phyloP scores from a whole-genome alignment of 441 rosid genomes.

The Erodium texanum region DNA sequence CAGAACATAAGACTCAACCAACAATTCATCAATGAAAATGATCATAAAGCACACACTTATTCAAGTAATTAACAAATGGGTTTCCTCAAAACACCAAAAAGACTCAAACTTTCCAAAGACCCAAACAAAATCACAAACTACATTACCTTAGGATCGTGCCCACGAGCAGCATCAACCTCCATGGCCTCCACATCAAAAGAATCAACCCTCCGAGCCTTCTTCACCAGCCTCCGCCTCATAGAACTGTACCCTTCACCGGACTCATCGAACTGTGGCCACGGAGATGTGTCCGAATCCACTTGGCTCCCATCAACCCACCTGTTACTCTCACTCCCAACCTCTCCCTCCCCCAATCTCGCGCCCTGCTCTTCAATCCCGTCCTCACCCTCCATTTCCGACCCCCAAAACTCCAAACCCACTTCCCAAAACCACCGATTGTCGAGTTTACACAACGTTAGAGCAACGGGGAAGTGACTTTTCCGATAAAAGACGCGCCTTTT shows the following conservation, averaged over 20 bases:
- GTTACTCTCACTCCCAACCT: constrained; percentile 41
- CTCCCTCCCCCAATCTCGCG: constrained; percentile 21
- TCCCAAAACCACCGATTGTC: background rate
- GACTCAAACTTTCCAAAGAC: background rate
- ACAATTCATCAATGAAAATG: background rate
- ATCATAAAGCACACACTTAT: background rate
- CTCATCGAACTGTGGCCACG: constrained; percentile 28
- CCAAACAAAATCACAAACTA: background rate
- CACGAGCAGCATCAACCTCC: constrained; percentile 64
- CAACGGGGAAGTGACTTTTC: background rate
- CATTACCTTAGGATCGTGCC: constrained; percentile 47
- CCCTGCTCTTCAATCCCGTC: constrained; percentile 63
- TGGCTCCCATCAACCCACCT: constrained; percentile 95
- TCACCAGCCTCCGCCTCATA: constrained; percentile 65
- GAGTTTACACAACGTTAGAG: background rate
- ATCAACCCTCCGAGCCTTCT: constrained; percentile 64
- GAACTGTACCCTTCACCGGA: constrained; percentile 41
- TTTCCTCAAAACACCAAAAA: background rate
- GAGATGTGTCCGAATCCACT: constrained; percentile 58
- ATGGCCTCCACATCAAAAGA: constrained; percentile 96
- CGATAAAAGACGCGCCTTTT: background rate
- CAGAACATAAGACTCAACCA: background rate
- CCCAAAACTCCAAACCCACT: constrained; percentile 16
- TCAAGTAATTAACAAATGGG: background rate
- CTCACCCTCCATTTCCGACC: constrained; percentile 41